Base-by-base conservation (phyloP, 306 rosid species). In the Astragalus glycyphyllos region DNA sequence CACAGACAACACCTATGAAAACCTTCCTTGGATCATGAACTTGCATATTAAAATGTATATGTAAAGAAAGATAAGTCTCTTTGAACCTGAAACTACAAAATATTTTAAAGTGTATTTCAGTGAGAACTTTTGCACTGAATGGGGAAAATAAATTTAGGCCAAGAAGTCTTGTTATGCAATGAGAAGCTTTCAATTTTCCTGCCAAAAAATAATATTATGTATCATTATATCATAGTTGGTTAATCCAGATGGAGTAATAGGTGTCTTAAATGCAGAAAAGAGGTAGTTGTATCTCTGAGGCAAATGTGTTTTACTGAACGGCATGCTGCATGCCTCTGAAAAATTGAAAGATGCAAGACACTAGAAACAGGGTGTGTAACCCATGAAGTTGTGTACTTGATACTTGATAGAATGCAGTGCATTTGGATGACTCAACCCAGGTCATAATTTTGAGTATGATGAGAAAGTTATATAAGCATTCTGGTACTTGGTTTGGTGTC, bases 41-140 rank as follows among this genome's bases (percentile, higher is more conserved):
- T 58, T 58, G 46, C 44, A 51, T 29, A 8, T 60, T 38, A 38
- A 35, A 37, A 15, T 9, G 17, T 10, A 67, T 15, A 32, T 50
- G 13, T 49, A 67, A 67, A 34, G 46, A 67, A 67, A 34, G 46
- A 67, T 34, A 67, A 67, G 15, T 35, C 29, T 50, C 48, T 15
- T 8, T 66, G 41, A 11, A 31, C 20, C 62, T 29, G 17, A 56
- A 56, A 31, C 9, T 6, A 10, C 4, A 9, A 16, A 10, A 34
- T 11, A 4, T 54, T 37, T 42, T 5, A 3, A 69, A 54, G 42
- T 69, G 16, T 29, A 10, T 31, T n/a, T 54, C 5, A 23, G 60
- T 7, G 37, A 40, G 4, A 8, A 20, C 17, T 38, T 54, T 40
- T 8, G 5, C 12, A 7, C 53, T 46, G 10, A 54, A 7, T 54